A percentile compares a stretch with the other conserved stretches of the same genome.
phyloP scores from a whole-genome alignment of 2,329 filamentous ascomycete species.

The Biscogniauxia sp. region DNA sequence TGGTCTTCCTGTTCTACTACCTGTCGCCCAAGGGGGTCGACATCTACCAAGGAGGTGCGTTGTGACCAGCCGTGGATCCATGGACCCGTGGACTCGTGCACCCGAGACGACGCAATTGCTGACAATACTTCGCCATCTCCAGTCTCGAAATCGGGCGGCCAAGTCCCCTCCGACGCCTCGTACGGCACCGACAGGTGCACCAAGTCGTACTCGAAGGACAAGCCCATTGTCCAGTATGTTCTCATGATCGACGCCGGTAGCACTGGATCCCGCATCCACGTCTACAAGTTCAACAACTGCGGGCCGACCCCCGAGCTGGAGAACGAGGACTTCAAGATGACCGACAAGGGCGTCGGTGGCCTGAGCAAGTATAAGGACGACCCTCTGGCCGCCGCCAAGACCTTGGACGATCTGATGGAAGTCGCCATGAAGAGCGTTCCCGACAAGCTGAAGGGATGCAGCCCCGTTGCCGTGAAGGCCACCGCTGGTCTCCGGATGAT shows the following conservation, averaged over 20 bases:
- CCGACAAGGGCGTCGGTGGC: constrained; percentile 77
- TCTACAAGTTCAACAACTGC: constrained; percentile 99
- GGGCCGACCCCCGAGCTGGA: constrained; percentile 93
- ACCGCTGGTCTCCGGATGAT: constrained; percentile 90
- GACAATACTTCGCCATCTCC: constrained; percentile 10
- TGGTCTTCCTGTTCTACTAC: constrained; percentile 63
- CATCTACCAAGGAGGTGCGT: constrained; percentile 48
- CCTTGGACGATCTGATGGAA: constrained; percentile 82
- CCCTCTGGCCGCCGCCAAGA: constrained; percentile 83
- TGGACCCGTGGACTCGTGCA: too few species aligned
- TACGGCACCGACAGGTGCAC: constrained; percentile 73
- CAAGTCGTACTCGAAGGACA: constrained; percentile 79
- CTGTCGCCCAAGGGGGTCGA: constrained; percentile 58
- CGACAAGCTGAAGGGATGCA: constrained; percentile 85
- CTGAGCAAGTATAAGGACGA: constrained; percentile 86
- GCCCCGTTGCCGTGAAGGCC: constrained; percentile 94
- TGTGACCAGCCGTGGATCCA: not conserved
- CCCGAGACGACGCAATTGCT: constrained; percentile 10
- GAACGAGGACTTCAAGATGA: constrained; percentile 90
- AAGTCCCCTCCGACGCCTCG: constrained; percentile 57
- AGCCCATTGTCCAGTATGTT: constrained; percentile 94
- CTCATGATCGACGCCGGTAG: constrained; percentile 98
- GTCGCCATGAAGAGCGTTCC: constrained; percentile 83
- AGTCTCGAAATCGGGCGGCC: constrained; percentile 41
- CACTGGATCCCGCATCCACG: constrained; percentile 95